Base-by-base conservation (phyloP, 2,329 filamentous ascomycete species). In the Eutypa lata region DNA sequence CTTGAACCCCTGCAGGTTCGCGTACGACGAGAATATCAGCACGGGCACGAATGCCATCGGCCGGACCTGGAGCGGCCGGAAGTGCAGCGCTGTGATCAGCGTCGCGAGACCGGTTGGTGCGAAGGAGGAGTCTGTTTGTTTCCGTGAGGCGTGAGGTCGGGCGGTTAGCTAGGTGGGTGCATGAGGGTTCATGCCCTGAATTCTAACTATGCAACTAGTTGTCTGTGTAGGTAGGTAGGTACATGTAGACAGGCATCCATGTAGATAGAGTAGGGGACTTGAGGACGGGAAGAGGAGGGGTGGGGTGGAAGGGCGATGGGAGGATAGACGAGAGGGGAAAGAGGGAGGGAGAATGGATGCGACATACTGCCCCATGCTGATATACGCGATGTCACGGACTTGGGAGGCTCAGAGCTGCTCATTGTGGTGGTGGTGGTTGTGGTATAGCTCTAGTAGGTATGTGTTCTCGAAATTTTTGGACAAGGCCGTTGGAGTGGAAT, bases 1-100 rank as follows among this genome's bases (percentile, higher is more conserved):
- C 55, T 76, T 76, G 70, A 79, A 83, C 53, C 81, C 81, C 19
- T 81, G 79, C 7, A 85, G 75, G 66, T 82, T 83, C 62, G 83
- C 75, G 69, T 84, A 85, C 64, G 75, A 78, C 50, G 76, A 73
- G 68, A 84, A 82, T 52, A 82, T 68, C 31, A 84, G 75, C 24
- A 79, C 72, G 22, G 78, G 77, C 58, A 78, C 70, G 63, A 81
- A 74, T 48, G 74, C 61, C 62, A 83, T 73, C 35, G 81, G 78
- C 3, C 81, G 68, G 13, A 71, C 59, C 58, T 79, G 77, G 47
- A 81, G 65, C 33, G 82, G 82, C 2, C 79, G 78, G 44, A 72
- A 73, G 72, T 84, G 82, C 16, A 83, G 76, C 35, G 81, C 74
- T 11, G 78, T 76, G 53, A 83, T 73, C 40, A 84, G 74, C 45